Evolutionary conservation across 805 yeast species (phyloP).

Genomic region (Starmera amethionina): DNA sequence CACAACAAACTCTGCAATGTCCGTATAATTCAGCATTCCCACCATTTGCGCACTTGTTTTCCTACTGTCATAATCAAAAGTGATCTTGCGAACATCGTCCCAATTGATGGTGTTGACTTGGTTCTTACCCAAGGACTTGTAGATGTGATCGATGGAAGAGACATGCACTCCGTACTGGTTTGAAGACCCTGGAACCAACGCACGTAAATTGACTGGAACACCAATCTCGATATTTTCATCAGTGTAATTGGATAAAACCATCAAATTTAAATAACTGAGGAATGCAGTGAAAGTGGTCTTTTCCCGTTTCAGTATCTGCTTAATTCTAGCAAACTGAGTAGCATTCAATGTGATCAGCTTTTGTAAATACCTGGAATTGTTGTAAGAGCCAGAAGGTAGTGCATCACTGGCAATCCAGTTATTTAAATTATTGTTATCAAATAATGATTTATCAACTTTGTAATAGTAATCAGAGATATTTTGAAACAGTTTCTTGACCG

Average conservation of each 20-base stretch:
- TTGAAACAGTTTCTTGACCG: not conserved
- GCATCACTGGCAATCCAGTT: not conserved
- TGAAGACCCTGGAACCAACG: not conserved
- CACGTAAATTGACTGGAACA: slow-evolving; percentile 5
- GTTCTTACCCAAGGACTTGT: not conserved
- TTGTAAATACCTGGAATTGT: not conserved
- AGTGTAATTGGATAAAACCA: not conserved
- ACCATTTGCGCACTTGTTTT: slow-evolving; percentile 1
- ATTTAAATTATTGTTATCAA: not conserved
- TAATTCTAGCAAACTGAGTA: not conserved
- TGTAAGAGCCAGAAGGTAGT: not conserved
- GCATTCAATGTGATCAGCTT: slow-evolving; percentile 1
- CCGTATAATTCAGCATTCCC: slow-evolving; percentile 3
- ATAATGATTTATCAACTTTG: not conserved
- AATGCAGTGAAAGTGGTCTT: slow-evolving; percentile 2
- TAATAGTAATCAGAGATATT: not conserved
- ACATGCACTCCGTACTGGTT: slow-evolving; percentile 4
- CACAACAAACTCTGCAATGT: not conserved
- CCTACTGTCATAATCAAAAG: not conserved
- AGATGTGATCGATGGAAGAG: not conserved
- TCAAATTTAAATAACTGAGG: slow-evolving; percentile 1
- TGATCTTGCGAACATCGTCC: slow-evolving; percentile 2
- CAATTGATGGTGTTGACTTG: slow-evolving; percentile 1
- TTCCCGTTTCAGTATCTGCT: not conserved
- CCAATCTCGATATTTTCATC: not conserved